These are phyloP conservation scores for Solanum peruvianum DNA, from an alignment of 257 asterid species.

Conservation along the genomic window DNA sequence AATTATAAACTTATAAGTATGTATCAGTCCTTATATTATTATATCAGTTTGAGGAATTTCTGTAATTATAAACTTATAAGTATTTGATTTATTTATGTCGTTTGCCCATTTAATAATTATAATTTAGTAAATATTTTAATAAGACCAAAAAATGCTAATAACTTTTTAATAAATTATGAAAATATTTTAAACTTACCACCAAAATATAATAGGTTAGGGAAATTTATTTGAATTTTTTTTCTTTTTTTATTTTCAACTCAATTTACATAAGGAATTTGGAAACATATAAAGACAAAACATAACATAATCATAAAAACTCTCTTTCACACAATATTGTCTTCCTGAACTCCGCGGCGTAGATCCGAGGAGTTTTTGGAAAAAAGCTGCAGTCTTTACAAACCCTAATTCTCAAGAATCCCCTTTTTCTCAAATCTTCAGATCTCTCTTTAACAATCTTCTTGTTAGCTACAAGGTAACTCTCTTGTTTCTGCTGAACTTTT, in stretches of 20 bases:
- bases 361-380: conserved; percentile 8
- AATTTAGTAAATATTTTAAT: neutral
- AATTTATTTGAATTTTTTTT: no score
- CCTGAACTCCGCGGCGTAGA: conserved; percentile 13
- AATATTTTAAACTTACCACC: neutral
- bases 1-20: no score
- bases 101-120: fast-evolving
- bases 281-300: neutral
- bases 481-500: neutral
- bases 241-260: neutral
- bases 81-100: no score
- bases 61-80: no score
- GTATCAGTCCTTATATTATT: no score
- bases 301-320: neutral
- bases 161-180: neutral
- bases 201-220: neutral
- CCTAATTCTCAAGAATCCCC: neutral
- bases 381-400: neutral
- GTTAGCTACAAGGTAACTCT: neutral
- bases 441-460: neutral
- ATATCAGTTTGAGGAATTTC: no score
- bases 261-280: neutral
- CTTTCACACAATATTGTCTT: neutral
- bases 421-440: neutral
- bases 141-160: neutral